These are phyloP conservation scores for Hypoxylon trugodes DNA, from an alignment of 495 filamentous ascomycete genomes.

Conservation along the genomic window DNA sequence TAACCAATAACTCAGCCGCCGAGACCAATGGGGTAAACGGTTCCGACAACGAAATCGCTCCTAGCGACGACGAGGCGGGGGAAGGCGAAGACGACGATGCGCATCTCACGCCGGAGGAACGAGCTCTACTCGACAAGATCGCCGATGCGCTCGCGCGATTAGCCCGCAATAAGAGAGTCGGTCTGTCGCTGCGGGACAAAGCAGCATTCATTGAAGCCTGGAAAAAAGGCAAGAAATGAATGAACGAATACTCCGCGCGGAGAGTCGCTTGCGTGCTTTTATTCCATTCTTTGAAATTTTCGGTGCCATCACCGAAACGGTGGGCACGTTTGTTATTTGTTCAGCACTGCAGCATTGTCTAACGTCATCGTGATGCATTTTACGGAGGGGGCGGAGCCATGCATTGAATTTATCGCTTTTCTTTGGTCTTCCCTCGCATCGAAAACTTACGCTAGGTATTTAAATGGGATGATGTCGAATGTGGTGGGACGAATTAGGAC, in stretches of 20 bases:
- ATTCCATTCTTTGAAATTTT: not conserved
- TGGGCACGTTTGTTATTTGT: constrained; percentile 9
- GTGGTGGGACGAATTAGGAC: not conserved
- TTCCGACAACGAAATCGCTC: constrained; percentile 50
- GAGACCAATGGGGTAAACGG: constrained; percentile 34
- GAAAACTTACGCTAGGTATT: no score
- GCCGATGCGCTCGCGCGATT: constrained; percentile 88
- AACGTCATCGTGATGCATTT: constrained; percentile 33
- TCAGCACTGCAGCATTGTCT: not conserved
- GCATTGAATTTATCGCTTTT: constrained; percentile 22
- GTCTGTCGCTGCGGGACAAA: constrained; percentile 83
- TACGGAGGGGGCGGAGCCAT: constrained; percentile 27
- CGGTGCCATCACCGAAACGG: not conserved
- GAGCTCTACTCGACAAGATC: constrained; percentile 72
- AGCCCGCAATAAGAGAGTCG: constrained; percentile 90
- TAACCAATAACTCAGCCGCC: constrained; percentile 57
- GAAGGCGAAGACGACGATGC: constrained; percentile 48
- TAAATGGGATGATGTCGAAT: not conserved
- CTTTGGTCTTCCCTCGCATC: constrained; percentile 1
- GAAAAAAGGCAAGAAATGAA: constrained; percentile 43
- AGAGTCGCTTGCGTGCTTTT: no score
- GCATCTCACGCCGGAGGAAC: constrained; percentile 63
- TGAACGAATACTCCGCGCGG: no score
- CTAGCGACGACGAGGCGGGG: constrained; percentile 38
- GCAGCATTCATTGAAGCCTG: constrained; percentile 76